Evolutionary conservation across 2,329 filamentous ascomycete species (phyloP).

Genomic region (Claviceps fusiformis): DNA sequence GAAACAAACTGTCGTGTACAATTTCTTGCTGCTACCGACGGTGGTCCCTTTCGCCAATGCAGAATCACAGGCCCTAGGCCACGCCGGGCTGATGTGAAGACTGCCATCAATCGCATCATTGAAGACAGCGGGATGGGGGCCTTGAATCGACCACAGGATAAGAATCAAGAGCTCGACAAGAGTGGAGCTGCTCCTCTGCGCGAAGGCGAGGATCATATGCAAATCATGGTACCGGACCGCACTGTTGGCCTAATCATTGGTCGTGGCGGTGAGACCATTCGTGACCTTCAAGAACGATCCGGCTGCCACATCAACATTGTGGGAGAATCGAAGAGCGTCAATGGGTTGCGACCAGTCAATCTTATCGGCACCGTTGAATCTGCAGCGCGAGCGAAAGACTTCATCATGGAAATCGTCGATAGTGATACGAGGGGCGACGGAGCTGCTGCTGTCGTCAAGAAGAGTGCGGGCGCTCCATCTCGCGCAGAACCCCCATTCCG

Average conservation of each 20-base stretch:
- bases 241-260: slow-evolving; percentile 89
- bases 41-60: slow-evolving; percentile 65
- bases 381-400: slow-evolving; percentile 65
- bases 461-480: slow-evolving; percentile 10
- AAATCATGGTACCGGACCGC: slow-evolving; percentile 90
- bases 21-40: slow-evolving; percentile 67
- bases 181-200: slow-evolving; percentile 39
- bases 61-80: slow-evolving; percentile 66
- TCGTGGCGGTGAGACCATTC: slow-evolving; percentile 84
- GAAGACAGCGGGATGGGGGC: slow-evolving; percentile 53
- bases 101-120: slow-evolving; percentile 76
- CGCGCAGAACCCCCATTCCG: slow-evolving; percentile 20
- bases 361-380: slow-evolving; percentile 68
- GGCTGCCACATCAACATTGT: slow-evolving; percentile 96
- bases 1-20: slow-evolving; percentile 77
- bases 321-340: slow-evolving; percentile 82
- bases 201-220: slow-evolving; percentile 72
- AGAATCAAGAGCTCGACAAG: slow-evolving; percentile 24
- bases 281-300: slow-evolving; percentile 79
- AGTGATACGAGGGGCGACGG: slow-evolving; percentile 60
- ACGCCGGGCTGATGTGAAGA: slow-evolving; percentile 63
- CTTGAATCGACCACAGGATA: slow-evolving; percentile 29
- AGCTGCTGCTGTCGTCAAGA: slow-evolving; percentile 19
- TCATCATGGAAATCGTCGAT: slow-evolving; percentile 89
- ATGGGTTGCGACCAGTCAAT: slow-evolving; percentile 79